Percentiles rank a stretch among this genome's conserved stretches.
Conservation (phyloP, 257 asterid species). For the Lycium barbarum region DNA sequence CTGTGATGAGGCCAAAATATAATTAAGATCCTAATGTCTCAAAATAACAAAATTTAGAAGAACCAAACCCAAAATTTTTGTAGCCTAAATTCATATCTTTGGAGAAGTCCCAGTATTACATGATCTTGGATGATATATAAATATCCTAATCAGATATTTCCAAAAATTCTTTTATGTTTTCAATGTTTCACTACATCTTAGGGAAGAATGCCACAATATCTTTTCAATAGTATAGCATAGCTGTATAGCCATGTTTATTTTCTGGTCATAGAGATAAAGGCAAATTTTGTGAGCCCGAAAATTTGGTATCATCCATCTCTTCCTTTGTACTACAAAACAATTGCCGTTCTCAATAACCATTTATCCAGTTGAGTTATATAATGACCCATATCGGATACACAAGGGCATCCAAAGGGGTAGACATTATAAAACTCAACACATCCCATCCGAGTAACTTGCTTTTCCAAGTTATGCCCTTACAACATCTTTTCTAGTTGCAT, state of each 20-base stretch:
- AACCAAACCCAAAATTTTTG: not conserved
- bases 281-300: not conserved
- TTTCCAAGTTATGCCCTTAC: conserved; percentile 17
- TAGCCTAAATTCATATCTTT: conserved; percentile 14
- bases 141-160: conserved; percentile 21
- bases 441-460: conserved; percentile 17
- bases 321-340: not conserved
- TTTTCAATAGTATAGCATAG: not conserved
- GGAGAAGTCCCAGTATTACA: not conserved
- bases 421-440: conserved; percentile 19
- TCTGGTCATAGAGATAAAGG: not conserved
- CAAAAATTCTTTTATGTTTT: not conserved
- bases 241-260: not conserved
- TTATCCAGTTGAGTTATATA: not conserved
- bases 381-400: conserved; percentile 13
- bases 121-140: conserved; percentile 6
- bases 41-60: conserved; percentile 21
- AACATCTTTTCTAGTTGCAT: conserved; percentile 15
- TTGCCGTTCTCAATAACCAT: not conserved
- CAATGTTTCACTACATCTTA: not conserved
- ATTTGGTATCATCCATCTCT: conserved; percentile 3
- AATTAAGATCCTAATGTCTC: conserved; percentile 8
- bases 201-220: not conserved
- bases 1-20: not conserved
- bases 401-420: conserved; percentile 6